Evolutionary conservation across 106 monocot genomes (phyloP).

Genomic region (Allium fistulosum): DNA sequence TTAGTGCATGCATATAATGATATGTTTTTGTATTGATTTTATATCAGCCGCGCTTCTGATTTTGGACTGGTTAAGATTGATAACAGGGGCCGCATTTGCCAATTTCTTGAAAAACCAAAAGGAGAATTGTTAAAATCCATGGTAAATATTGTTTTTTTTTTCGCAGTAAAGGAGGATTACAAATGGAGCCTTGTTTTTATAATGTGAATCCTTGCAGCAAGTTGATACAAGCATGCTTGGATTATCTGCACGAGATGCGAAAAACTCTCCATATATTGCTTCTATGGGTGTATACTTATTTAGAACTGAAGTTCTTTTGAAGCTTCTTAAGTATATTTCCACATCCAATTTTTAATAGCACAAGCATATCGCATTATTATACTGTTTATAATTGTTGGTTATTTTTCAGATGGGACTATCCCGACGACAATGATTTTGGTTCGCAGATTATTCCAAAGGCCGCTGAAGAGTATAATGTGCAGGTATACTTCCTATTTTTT

Average conservation of each 20-base stretch:
- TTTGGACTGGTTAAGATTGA: slow-evolving; percentile 56
- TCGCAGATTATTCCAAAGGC: slow-evolving; percentile 53
- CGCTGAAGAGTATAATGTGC: slow-evolving; percentile 45
- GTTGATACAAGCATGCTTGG: slow-evolving; percentile 38
- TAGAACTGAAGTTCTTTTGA: slow-evolving; percentile 37
- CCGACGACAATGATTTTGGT: slow-evolving; percentile 49
- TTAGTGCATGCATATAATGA: no score
- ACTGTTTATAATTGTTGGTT: background rate
- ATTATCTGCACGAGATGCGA: slow-evolving; percentile 26
- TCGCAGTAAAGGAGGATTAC: no score
- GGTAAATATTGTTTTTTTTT: slow-evolving; percentile 16
- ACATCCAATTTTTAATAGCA: no score
- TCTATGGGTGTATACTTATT: slow-evolving; percentile 65
- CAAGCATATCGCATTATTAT: no score
- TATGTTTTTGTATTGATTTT: background rate
- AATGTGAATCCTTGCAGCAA: slow-evolving; percentile 23
- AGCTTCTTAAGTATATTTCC: slow-evolving; percentile 34
- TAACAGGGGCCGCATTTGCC: slow-evolving; percentile 24
- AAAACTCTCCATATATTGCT: slow-evolving; percentile 36
- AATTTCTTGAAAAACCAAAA: slow-evolving; percentile 58
- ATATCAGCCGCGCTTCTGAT: slow-evolving; percentile 47
- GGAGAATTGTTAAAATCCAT: slow-evolving; percentile 38
- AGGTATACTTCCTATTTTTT: slow-evolving; percentile 13
- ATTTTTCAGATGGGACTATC: slow-evolving; percentile 31
- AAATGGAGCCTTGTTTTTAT: background rate